Evolutionary conservation across 768 basidiomycete species (phyloP).

Genomic region (Antrodiella citrinella): DNA sequence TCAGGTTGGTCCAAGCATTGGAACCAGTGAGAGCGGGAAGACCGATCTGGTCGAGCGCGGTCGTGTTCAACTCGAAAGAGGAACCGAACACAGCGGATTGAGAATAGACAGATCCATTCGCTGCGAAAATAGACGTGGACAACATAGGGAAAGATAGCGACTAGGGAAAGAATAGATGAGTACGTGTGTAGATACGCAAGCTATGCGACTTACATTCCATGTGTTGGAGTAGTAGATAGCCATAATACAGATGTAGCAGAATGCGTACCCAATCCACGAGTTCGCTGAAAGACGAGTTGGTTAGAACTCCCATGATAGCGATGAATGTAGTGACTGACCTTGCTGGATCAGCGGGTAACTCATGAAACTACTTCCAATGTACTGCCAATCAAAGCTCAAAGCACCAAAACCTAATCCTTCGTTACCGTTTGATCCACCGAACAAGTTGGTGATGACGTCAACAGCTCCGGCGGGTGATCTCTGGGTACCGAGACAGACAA

Average conservation of each 20-base stretch:
- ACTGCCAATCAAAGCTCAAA: slow-evolving; percentile 64
- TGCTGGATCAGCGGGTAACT: slow-evolving; percentile 48
- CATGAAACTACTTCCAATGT: slow-evolving; percentile 45
- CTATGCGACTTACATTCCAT: slow-evolving; percentile 39
- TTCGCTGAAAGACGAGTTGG: slow-evolving; percentile 40
- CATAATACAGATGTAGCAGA: slow-evolving; percentile 47
- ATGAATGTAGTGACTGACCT: slow-evolving; percentile 24
- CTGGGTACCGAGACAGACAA: slow-evolving; percentile 55
- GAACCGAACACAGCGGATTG: slow-evolving; percentile 46
- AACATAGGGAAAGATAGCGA: slow-evolving; percentile 50
- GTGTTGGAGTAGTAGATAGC: slow-evolving; percentile 56
- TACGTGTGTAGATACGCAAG: neutral
- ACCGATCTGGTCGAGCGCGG: slow-evolving; percentile 40
- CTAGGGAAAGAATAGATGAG: slow-evolving; percentile 20
- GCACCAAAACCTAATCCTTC: slow-evolving; percentile 58
- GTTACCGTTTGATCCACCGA: slow-evolving; percentile 60
- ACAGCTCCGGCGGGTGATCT: slow-evolving; percentile 33
- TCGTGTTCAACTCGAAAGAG: slow-evolving; percentile 44
- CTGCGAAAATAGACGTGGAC: slow-evolving; percentile 47
- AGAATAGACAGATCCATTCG: slow-evolving; percentile 47
- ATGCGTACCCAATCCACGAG: slow-evolving; percentile 43
- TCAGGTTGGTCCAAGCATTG: slow-evolving; percentile 43
- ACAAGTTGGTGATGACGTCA: slow-evolving; percentile 50
- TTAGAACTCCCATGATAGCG: too few relatives aligned
- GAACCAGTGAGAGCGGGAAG: slow-evolving; percentile 37